Conservation (phyloP, 768 basidiomycete species). For the Polyporus arcularius region DNA sequence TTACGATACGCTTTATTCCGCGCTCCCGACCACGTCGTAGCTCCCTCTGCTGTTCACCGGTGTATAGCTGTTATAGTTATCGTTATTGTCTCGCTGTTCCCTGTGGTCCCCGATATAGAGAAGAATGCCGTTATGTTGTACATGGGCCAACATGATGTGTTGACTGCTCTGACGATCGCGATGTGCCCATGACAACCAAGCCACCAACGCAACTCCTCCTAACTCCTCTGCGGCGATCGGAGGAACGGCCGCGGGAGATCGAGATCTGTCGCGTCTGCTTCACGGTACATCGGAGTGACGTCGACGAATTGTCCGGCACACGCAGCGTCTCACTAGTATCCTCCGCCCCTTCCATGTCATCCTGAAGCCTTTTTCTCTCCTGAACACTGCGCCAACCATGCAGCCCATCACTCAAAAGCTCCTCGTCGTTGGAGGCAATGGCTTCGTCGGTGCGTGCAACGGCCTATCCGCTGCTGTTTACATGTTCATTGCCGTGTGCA, state of each 20-base stretch:
- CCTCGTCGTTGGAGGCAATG: conserved; percentile 98
- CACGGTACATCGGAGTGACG: neutral
- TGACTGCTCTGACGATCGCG: no score
- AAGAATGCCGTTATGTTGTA: neutral
- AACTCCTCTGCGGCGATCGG: no score
- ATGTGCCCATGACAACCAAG: no score
- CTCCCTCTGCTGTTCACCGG: conserved; percentile 14
- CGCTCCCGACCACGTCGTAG: conserved; percentile 7
- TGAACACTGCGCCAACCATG: conserved; percentile 10
- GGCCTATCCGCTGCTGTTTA: neutral
- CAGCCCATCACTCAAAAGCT: conserved; percentile 51
- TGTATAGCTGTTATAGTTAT: conserved; percentile 11
- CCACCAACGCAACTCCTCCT: no score
- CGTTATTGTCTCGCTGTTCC: neutral
- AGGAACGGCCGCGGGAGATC: neutral
- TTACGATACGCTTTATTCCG: conserved; percentile 15
- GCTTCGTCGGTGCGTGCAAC: conserved; percentile 79
- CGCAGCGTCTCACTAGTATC: neutral
- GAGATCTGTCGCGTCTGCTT: neutral
- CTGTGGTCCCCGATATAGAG: neutral
- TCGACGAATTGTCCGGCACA: neutral
- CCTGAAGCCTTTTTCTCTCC: neutral
- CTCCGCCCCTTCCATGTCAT: neutral
- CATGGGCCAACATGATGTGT: neutral
- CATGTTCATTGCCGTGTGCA: conserved; percentile 33